Evolutionary conservation across 2,329 filamentous ascomycete species (phyloP).

Genomic region (Penicillium concentricum): DNA sequence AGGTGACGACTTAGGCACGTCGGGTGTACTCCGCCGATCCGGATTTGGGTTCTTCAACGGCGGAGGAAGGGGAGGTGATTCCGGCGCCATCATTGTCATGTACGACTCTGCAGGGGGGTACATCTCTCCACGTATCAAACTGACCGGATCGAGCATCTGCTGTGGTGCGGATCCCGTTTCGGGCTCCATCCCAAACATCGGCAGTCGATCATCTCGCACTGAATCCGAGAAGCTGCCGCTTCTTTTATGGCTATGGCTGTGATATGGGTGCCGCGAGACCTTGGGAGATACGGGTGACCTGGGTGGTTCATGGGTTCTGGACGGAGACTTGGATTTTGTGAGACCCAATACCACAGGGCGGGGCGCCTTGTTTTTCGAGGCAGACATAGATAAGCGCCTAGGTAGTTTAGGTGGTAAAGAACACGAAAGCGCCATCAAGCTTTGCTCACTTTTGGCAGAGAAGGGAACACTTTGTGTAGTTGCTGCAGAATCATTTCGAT

Average conservation of each 20-base stretch:
- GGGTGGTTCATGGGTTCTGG: conserved; percentile 23
- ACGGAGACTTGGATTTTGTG: conserved; percentile 29
- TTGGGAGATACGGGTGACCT: conserved; percentile 28
- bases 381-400: conserved; percentile 38
- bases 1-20: conserved; percentile 29
- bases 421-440: conserved; percentile 59
- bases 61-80: conserved; percentile 43
- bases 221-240: conserved; percentile 88
- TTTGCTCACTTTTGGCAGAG: conserved; percentile 48
- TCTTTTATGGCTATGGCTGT: conserved; percentile 67
- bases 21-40: conserved; percentile 32
- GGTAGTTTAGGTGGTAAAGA: conserved; percentile 54
- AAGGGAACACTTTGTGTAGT: conserved; percentile 37
- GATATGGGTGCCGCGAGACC: conserved; percentile 48
- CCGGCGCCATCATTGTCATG: conserved; percentile 64
- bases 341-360: conserved; percentile 44
- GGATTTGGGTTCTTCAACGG: conserved; percentile 23
- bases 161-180: conserved; percentile 52
- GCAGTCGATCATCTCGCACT: conserved; percentile 64
- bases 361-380: conserved; percentile 35
- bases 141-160: conserved; percentile 70
- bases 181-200: conserved; percentile 49
- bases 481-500: conserved; percentile 37
- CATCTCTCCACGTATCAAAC: conserved; percentile 81
- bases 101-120: conserved; percentile 80